Evolutionary conservation across 2,329 filamentous ascomycete genomes (phyloP).

Genomic region (Akanthomyces lecanii): DNA sequence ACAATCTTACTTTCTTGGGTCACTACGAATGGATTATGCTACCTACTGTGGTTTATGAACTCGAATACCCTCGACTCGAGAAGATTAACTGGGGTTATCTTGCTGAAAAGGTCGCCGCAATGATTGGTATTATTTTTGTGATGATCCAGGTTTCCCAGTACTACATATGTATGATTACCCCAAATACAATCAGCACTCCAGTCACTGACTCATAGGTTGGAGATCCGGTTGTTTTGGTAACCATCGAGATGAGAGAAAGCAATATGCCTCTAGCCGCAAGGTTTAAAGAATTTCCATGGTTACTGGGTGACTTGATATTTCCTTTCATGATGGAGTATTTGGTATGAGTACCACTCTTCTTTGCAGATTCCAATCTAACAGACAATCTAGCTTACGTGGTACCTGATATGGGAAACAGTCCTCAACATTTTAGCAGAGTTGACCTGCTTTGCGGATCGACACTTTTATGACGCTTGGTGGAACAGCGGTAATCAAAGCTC

Average conservation of each 20-base stretch:
- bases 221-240: conserved; percentile 66
- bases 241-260: conserved; percentile 62
- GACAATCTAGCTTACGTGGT: conserved; percentile 58
- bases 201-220: conserved; percentile 13
- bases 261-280: conserved; percentile 58
- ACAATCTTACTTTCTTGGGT: conserved; percentile 61
- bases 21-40: conserved; percentile 70
- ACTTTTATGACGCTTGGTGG: conserved; percentile 66
- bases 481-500: conserved; percentile 43
- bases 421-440: conserved; percentile 74
- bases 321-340: conserved; percentile 77
- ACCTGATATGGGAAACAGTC: conserved; percentile 74
- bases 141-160: conserved; percentile 77
- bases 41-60: conserved; percentile 74
- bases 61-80: conserved; percentile 68
- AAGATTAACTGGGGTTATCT: conserved; percentile 71
- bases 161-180: conserved; percentile 53
- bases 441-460: conserved; percentile 71
- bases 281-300: conserved; percentile 66
- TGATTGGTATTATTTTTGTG: conserved; percentile 68
- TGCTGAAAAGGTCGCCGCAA: conserved; percentile 65
- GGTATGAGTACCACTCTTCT: conserved; percentile 25
- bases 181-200: not conserved
- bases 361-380: not conserved
- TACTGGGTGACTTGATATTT: conserved; percentile 71